A percentile compares a stretch with the other conserved stretches of the same genome.
Conservation (phyloP, 768 basidiomycete species). For the Phallus indusiatus region DNA sequence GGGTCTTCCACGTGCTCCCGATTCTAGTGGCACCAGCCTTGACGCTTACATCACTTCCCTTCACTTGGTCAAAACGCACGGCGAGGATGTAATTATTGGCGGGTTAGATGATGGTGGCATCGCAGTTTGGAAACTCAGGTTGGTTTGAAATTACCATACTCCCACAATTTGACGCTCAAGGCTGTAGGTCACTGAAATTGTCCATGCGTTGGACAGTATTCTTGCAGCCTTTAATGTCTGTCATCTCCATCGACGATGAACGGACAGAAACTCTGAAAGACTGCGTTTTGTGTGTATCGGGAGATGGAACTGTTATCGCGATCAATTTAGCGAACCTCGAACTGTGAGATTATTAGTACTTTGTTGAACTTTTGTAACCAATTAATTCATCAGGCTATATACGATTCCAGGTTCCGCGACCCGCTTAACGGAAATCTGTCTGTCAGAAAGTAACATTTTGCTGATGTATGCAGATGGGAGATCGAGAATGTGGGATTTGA, state of each 20-base stretch:
- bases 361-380: not conserved
- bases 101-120: constrained; percentile 75
- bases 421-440: constrained; percentile 51
- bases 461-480: constrained; percentile 67
- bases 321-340: constrained; percentile 66
- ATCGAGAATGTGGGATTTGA: constrained; percentile 81
- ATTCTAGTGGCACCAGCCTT: constrained; percentile 29
- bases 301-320: constrained; percentile 78
- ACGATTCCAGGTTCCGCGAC: constrained; percentile 76
- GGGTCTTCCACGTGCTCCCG: constrained; percentile 10
- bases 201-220: constrained; percentile 70
- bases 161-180: not conserved
- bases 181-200: constrained; percentile 48
- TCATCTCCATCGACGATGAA: constrained; percentile 47
- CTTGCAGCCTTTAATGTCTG: constrained; percentile 48
- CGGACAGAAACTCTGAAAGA: constrained; percentile 49
- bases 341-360: constrained; percentile 42
- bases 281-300: constrained; percentile 61
- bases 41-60: constrained; percentile 40
- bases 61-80: constrained; percentile 45
- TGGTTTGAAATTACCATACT: constrained; percentile 14
- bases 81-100: constrained; percentile 56
- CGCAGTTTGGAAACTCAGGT: constrained; percentile 65
- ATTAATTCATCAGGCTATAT: constrained; percentile 44
- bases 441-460: constrained; percentile 61